Evolutionary conservation across 176 grass and related monocot genomes (phyloP).

Genomic region (Eleusine indica): DNA sequence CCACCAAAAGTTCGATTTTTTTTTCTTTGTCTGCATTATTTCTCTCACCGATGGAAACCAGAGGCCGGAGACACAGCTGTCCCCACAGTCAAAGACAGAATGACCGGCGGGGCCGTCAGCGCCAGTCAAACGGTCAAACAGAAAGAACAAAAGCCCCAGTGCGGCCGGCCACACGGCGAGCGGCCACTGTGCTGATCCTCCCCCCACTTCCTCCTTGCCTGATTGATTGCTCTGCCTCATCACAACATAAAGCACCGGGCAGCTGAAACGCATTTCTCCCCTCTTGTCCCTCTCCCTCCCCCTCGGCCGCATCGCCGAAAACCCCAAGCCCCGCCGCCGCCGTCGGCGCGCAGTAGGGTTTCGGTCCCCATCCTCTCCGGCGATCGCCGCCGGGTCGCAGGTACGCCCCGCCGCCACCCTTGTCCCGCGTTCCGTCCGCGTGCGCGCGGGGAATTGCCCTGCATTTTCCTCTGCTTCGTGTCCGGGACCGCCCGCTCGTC

Average conservation of each 20-base stretch:
- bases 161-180: neutral
- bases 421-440: neutral
- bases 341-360: slow-evolving; percentile 13
- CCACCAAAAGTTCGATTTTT: too few species aligned
- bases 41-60: too few species aligned
- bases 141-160: too few species aligned
- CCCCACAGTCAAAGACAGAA: neutral
- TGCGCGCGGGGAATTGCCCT: neutral
- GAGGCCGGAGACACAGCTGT: neutral
- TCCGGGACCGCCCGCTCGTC: too few species aligned
- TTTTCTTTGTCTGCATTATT: too few species aligned
- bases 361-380: neutral
- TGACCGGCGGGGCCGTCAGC: neutral
- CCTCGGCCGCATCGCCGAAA: slow-evolving; percentile 13
- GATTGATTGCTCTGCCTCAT: neutral
- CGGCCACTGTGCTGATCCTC: neutral
- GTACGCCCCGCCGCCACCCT: neutral
- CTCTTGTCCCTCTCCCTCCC: neutral
- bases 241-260: neutral
- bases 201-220: neutral
- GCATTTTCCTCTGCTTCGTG: slow-evolving; percentile 22
- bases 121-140: neutral
- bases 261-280: neutral
- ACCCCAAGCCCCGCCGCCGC: neutral
- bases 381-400: slow-evolving; percentile 2